Percentiles rank a stretch among this genome's conserved stretches.
Evolutionary conservation across 1,284 basidiomycete genomes (phyloP).

Genomic region (Fomitopsis palustris): DNA sequence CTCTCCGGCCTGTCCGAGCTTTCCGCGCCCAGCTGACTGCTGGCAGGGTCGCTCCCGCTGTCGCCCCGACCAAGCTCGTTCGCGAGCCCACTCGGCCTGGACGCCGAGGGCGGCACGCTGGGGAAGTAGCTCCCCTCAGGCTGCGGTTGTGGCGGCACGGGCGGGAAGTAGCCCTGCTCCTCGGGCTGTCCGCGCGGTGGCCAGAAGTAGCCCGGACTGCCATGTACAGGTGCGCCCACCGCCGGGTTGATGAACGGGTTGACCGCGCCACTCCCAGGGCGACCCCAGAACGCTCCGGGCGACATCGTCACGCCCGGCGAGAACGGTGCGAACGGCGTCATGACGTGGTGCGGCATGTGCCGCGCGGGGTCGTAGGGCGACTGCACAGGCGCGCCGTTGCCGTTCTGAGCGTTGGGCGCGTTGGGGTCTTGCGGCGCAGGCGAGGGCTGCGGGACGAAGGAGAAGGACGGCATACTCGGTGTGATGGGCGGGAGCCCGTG

Average conservation of each 20-base stretch:
- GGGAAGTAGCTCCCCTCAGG: slow-evolving; percentile 37
- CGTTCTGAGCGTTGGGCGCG: slow-evolving; percentile 7
- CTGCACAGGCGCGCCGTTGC: slow-evolving; percentile 9
- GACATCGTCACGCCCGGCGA: slow-evolving; percentile 69
- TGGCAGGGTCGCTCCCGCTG: slow-evolving; percentile 7
- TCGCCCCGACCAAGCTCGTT: slow-evolving; percentile 35
- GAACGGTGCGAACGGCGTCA: slow-evolving; percentile 39
- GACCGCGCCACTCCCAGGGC: slow-evolving; percentile 39
- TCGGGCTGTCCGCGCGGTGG: slow-evolving; percentile 3
- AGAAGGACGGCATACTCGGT: slow-evolving; percentile 77
- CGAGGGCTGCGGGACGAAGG: slow-evolving; percentile 50
- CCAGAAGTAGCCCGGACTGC: slow-evolving; percentile 6
- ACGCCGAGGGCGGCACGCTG: slow-evolving; percentile 28
- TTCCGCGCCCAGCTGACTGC: not conserved
- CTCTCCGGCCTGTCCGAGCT: not conserved
- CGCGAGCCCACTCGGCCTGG: slow-evolving; percentile 31
- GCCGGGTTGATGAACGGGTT: slow-evolving; percentile 65
- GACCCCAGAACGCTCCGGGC: slow-evolving; percentile 66
- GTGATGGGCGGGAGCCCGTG: slow-evolving; percentile 74
- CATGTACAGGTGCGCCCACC: slow-evolving; percentile 61
- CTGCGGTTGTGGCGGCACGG: slow-evolving; percentile 20
- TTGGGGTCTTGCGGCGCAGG: slow-evolving; percentile 15
- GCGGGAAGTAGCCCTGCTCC: slow-evolving; percentile 27
- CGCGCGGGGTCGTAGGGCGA: slow-evolving; percentile 2
- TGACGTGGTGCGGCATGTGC: slow-evolving; percentile 15